Base-by-base conservation (phyloP, 2,329 filamentous ascomycete species). In the Stagonosporopsis chrysanthemi region DNA sequence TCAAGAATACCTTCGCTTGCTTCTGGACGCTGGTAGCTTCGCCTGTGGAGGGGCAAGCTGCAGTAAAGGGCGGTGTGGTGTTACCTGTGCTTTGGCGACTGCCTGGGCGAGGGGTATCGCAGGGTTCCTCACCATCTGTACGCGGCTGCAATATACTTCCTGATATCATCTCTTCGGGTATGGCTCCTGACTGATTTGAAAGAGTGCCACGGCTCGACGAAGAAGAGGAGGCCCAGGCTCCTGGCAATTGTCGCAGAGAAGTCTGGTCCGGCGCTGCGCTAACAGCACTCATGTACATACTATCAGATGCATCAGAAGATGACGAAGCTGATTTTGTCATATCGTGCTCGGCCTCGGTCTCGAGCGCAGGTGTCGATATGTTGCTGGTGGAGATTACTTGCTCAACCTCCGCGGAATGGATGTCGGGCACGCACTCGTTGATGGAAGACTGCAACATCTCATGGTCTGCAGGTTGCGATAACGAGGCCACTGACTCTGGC, bases 271-370 rank as follows among this genome's bases (percentile, higher is more conserved):
- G 71, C 9, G 70, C 71, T 35, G 77, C 75, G 56, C 83, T 86
- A 52, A 87, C 78, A 11, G 84, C 86, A 68, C 86, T 94, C 87
- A 92, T 88, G 67, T 95, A 96, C 88, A 96, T 90, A 73, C 91
- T 95, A 69, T 91, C 88, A 0, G 90, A 90, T 61, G 94, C 90
- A 60, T 92, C 89, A 56, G 92, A 90, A 33, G 86, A 91, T 68
- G 90, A 94, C 1, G 92, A 70, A 38, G 85, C 88, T 5, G 91
- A 94, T 60, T 78, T 66, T 12, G 75, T 55, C 24, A 77, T 55
- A 49, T 73, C 71, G 49, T 71, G 24, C 17, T 6, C n/a, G 23
- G 28, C 60, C 15, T 63, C 61, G 17, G 41, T 15, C 11, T 52
- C 46, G 1, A 26, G 12, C 23, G 24, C 17, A 9, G 59, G 50